Base-by-base conservation (phyloP, 2,329 filamentous ascomycete species). In the Trichoderma afroharzianum region DNA sequence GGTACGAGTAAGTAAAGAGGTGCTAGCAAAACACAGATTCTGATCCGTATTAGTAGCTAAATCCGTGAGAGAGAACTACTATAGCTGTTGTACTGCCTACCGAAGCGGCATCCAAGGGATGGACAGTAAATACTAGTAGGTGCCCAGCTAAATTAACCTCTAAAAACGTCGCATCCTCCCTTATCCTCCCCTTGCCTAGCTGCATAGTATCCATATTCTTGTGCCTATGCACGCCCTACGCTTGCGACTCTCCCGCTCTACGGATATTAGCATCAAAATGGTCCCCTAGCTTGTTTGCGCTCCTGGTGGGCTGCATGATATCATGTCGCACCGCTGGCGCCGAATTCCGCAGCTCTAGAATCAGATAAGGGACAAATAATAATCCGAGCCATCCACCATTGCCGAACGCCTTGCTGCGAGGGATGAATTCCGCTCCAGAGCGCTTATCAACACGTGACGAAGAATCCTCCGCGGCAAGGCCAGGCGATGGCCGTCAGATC, bases 361-460 rank as follows among this genome's bases (percentile, higher is more conserved):
- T 43, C 8, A 50, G 68, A 66, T 63, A 64, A 53, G 61, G 68
- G 61, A 71, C 50, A 59, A 71, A 71, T 9, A 14, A 66, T 71
- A 50, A 59, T 71, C 68, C 68, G 68, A 6, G 24, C 50, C 18
- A 24, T 39, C 36, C 11, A 50, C 4, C 18, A 50, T 24, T 57
- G 47, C 47, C 50, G 21, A 43, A 59, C 14, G 15, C 24, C 33
- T 11, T 15, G 28, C 61, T 3, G 33, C 15, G 30, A 59, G 39
- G 12, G 12, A 18, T 26, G 28, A 71, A 71, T 57, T 59, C 68
- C 70, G 64, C 61, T 26, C 12, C 53, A 59, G 11, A 53, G 32
- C 28, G 66, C 74, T 79, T 80, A 81, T 81, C 78, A 70, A 24
- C 80, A 81, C 80, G 80, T 81, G 79, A 80, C 67, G 72, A 75